Percentiles rank a stretch among this genome's conserved stretches.
Conservation (phyloP, 2,329 filamentous ascomycete species). For the Blastomyces gilchristii region DNA sequence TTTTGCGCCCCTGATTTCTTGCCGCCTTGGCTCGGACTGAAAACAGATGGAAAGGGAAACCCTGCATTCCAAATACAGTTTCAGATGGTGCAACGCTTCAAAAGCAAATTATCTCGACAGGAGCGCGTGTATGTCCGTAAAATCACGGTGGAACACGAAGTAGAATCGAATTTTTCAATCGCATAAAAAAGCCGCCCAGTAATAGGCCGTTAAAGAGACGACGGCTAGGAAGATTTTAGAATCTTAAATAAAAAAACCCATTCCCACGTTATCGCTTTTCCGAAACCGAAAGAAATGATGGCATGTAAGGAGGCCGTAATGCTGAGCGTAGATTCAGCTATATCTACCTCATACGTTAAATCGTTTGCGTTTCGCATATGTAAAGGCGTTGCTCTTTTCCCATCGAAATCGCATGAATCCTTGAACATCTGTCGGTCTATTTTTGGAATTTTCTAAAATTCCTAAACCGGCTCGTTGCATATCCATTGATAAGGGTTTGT, state of each 20-base stretch:
- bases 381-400: neutral
- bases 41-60: neutral
- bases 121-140: neutral
- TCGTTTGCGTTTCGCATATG: conserved; percentile 4
- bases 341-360: conserved; percentile 2
- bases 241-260: neutral
- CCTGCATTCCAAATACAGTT: neutral
- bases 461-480: neutral
- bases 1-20: neutral
- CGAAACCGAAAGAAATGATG: neutral
- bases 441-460: neutral
- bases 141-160: neutral
- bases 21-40: neutral
- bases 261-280: neutral
- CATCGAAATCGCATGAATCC: neutral
- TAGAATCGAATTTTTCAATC: neutral
- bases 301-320: neutral
- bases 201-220: neutral
- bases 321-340: neutral
- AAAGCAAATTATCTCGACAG: neutral
- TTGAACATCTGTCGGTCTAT: neutral
- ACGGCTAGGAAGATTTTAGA: neutral
- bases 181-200: neutral
- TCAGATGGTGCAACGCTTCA: neutral
- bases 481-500: neutral